Evolutionary conservation across 2,329 filamentous ascomycete species (phyloP), one percentile per base, ranked within the genome.

Genomic region (Epichloe hybrida): DNA sequence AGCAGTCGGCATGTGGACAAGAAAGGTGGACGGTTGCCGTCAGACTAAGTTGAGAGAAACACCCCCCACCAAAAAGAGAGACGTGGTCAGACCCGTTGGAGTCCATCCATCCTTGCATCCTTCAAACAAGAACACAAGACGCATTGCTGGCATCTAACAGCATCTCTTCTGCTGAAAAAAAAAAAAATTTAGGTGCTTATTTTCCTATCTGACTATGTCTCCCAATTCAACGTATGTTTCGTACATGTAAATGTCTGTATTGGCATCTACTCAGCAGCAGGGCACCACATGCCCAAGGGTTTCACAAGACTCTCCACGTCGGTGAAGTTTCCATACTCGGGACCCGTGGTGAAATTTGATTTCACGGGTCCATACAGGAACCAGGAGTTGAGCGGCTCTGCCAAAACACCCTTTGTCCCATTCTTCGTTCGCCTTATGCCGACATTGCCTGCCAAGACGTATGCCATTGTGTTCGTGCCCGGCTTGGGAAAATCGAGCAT

Each of bases 321-420:
- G 3, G 6, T 27, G 3, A 45, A 13, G 35, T 56, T 60, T 0
- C 64, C 62, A 41, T 58, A 51, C 5, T 17, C 21, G 6, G 53
- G 48, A 2, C 55, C 54, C 11, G 40, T 49, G 1, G 54, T 62
- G 15, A 58, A 47, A 2, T 59, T 58, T 35, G 57, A 45, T 11
- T 66, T 55, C 2, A 64, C 63, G 1, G 68, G 68, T 2, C 60
- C 68, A 49, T 69, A 71, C 31, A 71, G 45, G 55, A 71, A 67
- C 68, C 69, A 71, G 13, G 65, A 62, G 42, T 66, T 69, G 36
- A 66, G 54, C 8, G 69, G 69, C 55, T 62, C 58, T 6, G 65
- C 57, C 9, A 57, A 62, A 8, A 63, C 61, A 1, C 52, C 58
- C 0, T 41, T 54, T 3, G 51, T 48, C 9, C 50, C 50, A 1